Conservation (phyloP, 2,329 filamentous ascomycete genomes). For the Nakataea oryzae region DNA sequence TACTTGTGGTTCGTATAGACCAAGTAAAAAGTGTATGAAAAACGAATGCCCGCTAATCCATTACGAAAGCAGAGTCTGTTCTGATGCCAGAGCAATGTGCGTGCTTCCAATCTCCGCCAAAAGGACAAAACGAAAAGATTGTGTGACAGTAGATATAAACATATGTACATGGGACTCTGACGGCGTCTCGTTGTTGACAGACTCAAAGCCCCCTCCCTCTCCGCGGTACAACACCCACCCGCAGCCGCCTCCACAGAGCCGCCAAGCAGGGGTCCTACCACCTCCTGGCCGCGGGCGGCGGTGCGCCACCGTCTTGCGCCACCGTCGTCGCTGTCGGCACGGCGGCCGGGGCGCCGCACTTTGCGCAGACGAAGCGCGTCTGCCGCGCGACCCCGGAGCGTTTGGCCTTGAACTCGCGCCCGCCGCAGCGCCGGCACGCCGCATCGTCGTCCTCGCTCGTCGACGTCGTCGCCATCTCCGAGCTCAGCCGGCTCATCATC, state of each 20-base stretch:
- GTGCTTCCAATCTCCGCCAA: background rate
- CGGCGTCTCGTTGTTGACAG: too few species aligned
- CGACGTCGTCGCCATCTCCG: constrained; percentile 31
- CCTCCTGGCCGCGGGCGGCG: background rate
- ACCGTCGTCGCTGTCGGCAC: too few species aligned
- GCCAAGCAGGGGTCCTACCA: background rate
- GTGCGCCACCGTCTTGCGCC: background rate
- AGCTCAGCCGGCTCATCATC: constrained; percentile 32
- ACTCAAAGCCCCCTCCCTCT: too few species aligned
- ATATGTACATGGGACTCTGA: too few species aligned
- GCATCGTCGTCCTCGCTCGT: constrained; percentile 30
- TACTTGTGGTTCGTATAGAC: background rate
- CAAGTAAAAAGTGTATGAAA: background rate
- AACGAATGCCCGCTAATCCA: background rate
- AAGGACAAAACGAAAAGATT: too few species aligned
- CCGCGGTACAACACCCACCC: background rate
- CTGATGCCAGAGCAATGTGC: too few species aligned
- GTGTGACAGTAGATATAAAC: too few species aligned
- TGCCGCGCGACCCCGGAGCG: constrained; percentile 25
- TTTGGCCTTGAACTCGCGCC: constrained; percentile 51
- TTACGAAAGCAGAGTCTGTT: background rate
- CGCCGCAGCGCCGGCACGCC: constrained; percentile 47
- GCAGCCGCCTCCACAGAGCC: background rate
- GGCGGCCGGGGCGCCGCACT: constrained; percentile 28
- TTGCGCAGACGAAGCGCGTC: constrained; percentile 48